Conservation (phyloP, 1,139 yeast genomes). For the Debaryomyces nepalensis region DNA sequence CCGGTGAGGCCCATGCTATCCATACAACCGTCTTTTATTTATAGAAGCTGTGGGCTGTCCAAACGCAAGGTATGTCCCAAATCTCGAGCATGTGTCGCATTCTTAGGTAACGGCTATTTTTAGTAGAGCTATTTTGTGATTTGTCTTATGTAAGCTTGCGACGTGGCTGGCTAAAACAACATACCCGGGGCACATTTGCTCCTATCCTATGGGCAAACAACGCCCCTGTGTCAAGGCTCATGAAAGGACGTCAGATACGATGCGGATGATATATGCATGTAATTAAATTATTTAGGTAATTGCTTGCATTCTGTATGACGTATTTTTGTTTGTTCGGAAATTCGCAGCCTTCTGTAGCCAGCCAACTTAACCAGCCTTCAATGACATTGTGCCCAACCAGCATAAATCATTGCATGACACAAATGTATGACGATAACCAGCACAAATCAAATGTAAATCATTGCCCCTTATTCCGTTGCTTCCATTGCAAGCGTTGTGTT, state of each 20-base stretch:
- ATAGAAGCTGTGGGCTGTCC: conserved; percentile 1
- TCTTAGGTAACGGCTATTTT: background rate
- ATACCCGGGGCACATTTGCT: no score
- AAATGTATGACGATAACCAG: conserved; percentile 8
- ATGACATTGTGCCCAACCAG: conserved; percentile 1
- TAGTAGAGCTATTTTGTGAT: background rate
- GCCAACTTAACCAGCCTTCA: conserved; percentile 12
- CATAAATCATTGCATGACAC: conserved; percentile 4
- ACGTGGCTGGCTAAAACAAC: no score
- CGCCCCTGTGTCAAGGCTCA: conserved; percentile 3
- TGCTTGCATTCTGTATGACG: conserved; percentile 10
- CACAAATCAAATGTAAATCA: conserved; percentile 7
- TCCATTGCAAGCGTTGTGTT: conserved; percentile 9
- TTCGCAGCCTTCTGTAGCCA: conserved; percentile 11
- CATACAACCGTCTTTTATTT: background rate
- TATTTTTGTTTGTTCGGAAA: conserved; percentile 2
- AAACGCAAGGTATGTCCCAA: conserved; percentile 2
- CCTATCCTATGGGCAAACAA: background rate
- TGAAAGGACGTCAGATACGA: conserved; percentile 3
- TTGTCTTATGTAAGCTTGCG: background rate
- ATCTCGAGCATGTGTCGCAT: background rate
- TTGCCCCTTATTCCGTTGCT: conserved; percentile 2
- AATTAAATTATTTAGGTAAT: conserved; percentile 1
- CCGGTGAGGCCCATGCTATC: no score
- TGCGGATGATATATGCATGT: background rate